These are phyloP conservation scores for Aspergillus sp. DNA, from an alignment of 2,329 filamentous ascomycete species.

Conservation along the genomic window DNA sequence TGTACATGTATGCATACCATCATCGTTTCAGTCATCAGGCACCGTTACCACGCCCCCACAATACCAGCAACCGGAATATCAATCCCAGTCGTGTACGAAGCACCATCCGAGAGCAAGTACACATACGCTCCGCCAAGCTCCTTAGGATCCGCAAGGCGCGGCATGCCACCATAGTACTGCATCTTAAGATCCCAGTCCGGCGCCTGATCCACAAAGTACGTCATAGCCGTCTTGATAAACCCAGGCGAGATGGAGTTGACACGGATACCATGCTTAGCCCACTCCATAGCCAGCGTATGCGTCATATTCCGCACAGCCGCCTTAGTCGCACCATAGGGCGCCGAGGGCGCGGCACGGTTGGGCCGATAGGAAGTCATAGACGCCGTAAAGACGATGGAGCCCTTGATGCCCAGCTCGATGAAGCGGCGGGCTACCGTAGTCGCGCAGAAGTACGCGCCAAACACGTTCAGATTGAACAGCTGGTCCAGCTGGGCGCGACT, in stretches of 20 bases:
- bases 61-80: slow-evolving; percentile 41
- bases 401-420: slow-evolving; percentile 38
- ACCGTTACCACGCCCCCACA: slow-evolving; percentile 30
- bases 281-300: slow-evolving; percentile 44
- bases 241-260: slow-evolving; percentile 47
- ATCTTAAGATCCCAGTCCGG: slow-evolving; percentile 57
- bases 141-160: slow-evolving; percentile 51
- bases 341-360: slow-evolving; percentile 42
- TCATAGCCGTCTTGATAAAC: slow-evolving; percentile 45
- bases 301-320: slow-evolving; percentile 34
- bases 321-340: slow-evolving; percentile 46
- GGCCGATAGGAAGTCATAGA: slow-evolving; percentile 48
- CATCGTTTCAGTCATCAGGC: background rate
- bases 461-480: slow-evolving; percentile 42
- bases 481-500: slow-evolving; percentile 33
- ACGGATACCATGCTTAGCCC: slow-evolving; percentile 37
- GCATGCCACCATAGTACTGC: slow-evolving; percentile 59
- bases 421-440: slow-evolving; percentile 28
- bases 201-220: slow-evolving; percentile 50
- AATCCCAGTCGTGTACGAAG: slow-evolving; percentile 36
- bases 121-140: slow-evolving; percentile 58
- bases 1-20: background rate
- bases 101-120: slow-evolving; percentile 51
- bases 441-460: slow-evolving; percentile 25
- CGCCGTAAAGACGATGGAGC: slow-evolving; percentile 43